Evolutionary conservation across 805 yeast species (phyloP), one percentile per base, ranked within the genome.

Genomic region (Yarrowia phangngaensis): DNA sequence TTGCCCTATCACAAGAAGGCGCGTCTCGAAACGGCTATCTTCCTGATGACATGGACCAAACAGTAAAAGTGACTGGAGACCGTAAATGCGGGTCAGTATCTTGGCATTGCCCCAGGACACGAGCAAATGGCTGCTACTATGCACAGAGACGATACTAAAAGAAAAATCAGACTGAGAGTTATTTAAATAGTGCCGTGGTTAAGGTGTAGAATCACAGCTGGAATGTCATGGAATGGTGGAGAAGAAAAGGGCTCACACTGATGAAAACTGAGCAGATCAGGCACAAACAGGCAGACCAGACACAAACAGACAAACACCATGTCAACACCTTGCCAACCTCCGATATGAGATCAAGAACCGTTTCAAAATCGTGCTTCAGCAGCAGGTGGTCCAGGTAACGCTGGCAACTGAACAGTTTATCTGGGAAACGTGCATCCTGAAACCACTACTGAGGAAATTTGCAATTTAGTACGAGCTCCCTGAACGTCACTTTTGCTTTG

Each of bases 401-500:
- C 88, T 56, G 97, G 97, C 34, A 90, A 90, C 63, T 73, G 98
- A 64, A 89, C 97, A 0, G 89, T 90, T 28, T 90, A 88, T 62
- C 70, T 90, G 55, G 97, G 97, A 20, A 84, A 83, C 60, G 72
- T 92, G 55, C 96, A 90, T 56, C 88, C 84, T 48, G 94, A 84
- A 53, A 80, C 92, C 9, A 82, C 86, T 8, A 78, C 84, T 48
- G 97, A 89, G 65, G 97, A 92, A 62, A 82, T 90, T 45, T 90
- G 98, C 71, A 92, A 92, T 61, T 95, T 86, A 46, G 95, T 90
- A 16, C 78, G 97, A 55, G 97, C 97, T 90, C 48, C 75, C 80
- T 46, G 97, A 87, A 60, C 78, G 90, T 55, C 95, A 85, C 60
- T 90, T 88, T 52, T 88, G 97, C 61, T 92, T 92, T 63, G 84